These are phyloP conservation scores for Rhynchosporium agropyri DNA, from an alignment of 2,329 filamentous ascomycete genomes.

Conservation along the genomic window DNA sequence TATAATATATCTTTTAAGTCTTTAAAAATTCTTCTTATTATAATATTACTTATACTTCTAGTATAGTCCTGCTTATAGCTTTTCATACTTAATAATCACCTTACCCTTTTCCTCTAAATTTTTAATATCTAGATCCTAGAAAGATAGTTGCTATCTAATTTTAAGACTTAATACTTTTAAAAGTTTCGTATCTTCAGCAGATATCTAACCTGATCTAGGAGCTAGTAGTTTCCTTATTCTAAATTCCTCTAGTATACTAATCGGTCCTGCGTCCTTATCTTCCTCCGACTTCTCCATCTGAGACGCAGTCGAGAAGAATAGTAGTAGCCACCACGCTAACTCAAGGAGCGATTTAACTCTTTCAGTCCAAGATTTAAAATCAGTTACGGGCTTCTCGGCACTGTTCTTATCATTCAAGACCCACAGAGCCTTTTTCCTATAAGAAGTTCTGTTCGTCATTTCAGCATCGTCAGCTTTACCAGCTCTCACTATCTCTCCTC, in stretches of 20 bases:
- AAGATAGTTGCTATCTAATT: not conserved
- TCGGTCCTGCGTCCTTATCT: not conserved
- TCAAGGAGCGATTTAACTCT: not conserved
- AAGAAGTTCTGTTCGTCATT: not conserved
- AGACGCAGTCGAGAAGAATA: conserved; percentile 4
- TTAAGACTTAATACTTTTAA: not conserved
- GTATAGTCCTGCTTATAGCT: not conserved
- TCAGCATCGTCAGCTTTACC: not conserved
- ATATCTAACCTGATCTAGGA: not conserved
- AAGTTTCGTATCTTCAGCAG: not conserved
- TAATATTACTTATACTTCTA: not conserved
- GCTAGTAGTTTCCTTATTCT: conserved; percentile 1
- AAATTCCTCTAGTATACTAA: not conserved
- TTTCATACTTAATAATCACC: conserved; percentile 2
- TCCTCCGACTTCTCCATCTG: conserved; percentile 7
- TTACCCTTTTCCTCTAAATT: not conserved
- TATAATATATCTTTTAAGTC: too few species aligned
- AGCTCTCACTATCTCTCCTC: not conserved
- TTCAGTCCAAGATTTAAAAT: conserved; percentile 2
- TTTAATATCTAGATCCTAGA: not conserved
- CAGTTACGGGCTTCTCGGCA: not conserved
- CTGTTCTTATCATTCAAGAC: conserved; percentile 10
- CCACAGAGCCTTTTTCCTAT: conserved; percentile 4
- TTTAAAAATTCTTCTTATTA: not conserved
- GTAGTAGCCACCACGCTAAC: conserved; percentile 1